Evolutionary conservation across 495 filamentous ascomycete species (phyloP).

Genomic region (Aspergillus homomorphus): DNA sequence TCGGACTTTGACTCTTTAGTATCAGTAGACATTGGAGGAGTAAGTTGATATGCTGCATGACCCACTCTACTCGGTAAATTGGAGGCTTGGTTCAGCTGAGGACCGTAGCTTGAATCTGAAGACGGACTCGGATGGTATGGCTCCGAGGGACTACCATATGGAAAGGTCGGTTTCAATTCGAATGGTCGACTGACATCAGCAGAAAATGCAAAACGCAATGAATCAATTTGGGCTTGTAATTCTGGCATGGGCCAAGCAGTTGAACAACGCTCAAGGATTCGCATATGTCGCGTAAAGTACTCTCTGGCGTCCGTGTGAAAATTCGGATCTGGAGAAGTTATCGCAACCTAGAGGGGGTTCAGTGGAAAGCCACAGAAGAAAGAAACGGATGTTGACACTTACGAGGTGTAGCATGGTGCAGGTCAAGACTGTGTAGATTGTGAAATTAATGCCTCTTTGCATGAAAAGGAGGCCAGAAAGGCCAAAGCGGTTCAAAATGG

Average conservation of each 20-base stretch:
- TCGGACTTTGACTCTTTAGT: constrained; percentile 76
- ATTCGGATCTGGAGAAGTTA: constrained; percentile 90
- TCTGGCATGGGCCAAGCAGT: constrained; percentile 87
- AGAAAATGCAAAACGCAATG: constrained; percentile 88
- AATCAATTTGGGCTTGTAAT: constrained; percentile 86
- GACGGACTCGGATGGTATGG: constrained; percentile 61
- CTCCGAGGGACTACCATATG: constrained; percentile 76
- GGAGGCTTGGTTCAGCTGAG: constrained; percentile 33
- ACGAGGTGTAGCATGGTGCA: constrained; percentile 96
- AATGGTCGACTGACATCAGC: constrained; percentile 83
- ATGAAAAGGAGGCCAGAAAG: constrained; percentile 84
- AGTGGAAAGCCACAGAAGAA: constrained; percentile 3
- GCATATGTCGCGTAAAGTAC: constrained; percentile 94
- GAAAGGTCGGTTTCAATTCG: constrained; percentile 82
- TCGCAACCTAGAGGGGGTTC: constrained; percentile 65
- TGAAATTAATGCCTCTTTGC: constrained; percentile 93
- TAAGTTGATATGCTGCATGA: constrained; percentile 73
- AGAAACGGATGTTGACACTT: constrained; percentile 33
- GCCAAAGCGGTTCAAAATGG: constrained; percentile 72
- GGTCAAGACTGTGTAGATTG: constrained; percentile 86
- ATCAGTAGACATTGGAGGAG: constrained; percentile 76
- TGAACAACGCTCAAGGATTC: constrained; percentile 84
- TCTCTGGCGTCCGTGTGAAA: constrained; percentile 81
- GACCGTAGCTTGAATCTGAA: constrained; percentile 44
- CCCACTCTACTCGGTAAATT: constrained; percentile 61